These are phyloP conservation scores for Penicillium griseofulvum DNA, from an alignment of 2,329 filamentous ascomycete species.

Conservation along the genomic window DNA sequence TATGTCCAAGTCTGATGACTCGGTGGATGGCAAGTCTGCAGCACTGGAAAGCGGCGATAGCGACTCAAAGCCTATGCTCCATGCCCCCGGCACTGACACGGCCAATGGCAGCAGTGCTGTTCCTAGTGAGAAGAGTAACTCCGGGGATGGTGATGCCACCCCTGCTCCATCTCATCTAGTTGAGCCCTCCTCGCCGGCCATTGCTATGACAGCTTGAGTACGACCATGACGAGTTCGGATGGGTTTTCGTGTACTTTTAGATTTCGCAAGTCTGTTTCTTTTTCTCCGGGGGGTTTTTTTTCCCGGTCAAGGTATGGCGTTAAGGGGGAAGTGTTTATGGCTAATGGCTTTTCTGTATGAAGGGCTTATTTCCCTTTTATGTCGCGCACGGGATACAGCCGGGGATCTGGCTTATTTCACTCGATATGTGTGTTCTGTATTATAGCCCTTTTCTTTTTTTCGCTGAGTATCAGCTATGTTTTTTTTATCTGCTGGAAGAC, in stretches of 20 bases:
- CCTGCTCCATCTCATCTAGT: slow-evolving; percentile 44
- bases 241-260: slow-evolving; percentile 24
- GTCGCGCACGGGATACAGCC: not conserved
- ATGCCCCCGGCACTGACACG: slow-evolving; percentile 28
- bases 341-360: not conserved
- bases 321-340: not conserved
- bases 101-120: slow-evolving; percentile 48
- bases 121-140: slow-evolving; percentile 60
- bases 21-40: slow-evolving; percentile 57
- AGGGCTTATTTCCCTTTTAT: not conserved
- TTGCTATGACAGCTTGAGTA: slow-evolving; percentile 39
- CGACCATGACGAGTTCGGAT: slow-evolving; percentile 1
- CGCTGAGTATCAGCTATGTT: not conserved
- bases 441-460: slow-evolving; percentile 2
- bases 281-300: not conserved
- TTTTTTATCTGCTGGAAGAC: not conserved
- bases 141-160: slow-evolving; percentile 50
- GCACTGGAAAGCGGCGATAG: slow-evolving; percentile 56
- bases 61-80: slow-evolving; percentile 57
- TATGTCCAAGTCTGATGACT: slow-evolving; percentile 49
- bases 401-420: not conserved
- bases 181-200: slow-evolving; percentile 53
- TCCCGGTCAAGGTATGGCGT: not conserved
- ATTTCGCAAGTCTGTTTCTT: not conserved
- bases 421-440: slow-evolving; percentile 9